Evolutionary conservation across 1,139 yeast genomes (phyloP), one percentile per base, ranked within the genome.

Genomic region (Kazachstania sp.): DNA sequence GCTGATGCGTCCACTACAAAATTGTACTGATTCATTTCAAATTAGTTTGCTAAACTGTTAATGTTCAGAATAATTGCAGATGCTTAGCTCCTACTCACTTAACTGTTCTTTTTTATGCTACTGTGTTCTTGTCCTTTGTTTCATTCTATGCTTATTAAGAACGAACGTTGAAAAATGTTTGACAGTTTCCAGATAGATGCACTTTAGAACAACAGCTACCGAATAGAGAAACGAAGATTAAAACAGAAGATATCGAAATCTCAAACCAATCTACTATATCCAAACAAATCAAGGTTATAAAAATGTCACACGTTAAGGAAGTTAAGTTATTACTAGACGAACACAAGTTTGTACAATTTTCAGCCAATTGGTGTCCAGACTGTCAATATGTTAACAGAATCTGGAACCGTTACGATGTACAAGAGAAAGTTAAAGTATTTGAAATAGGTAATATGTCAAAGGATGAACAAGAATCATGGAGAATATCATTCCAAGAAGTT

Each of bases 281-380:
- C 6, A 3, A 7, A 23, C 6, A 9, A 4, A 23, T 7, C 34
- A 30, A n/a, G n/a, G 34, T 4, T 13, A 13, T 12, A 7, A 13
- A 38, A 16, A 39, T 40, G 43, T 34, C 43, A 18, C 26, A 32
- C 3, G 8, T 23, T 16, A 41, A 36, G 9, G 50, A 58, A 51
- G 83, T 80, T 9, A 64, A 70, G 49, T 66, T 71, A 20, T 66
- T 79, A 45, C 72, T 83, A 45, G 48, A 63, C 6, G 56, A 67
- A 5, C 68, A 81, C 64, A 71, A 69, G 43, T 77, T 66, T 55
- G 70, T 83, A 50, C 76, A 81, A 73, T 63, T 83, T 15, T 77
- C 85, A 39, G 83, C 83, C 55, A 73, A 83, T 19, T 83, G 88
- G 88, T 83, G 90, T 63, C 85, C 86, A 1, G 90, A 83, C 57